Percentiles rank a stretch among this genome's conserved stretches.
Conservation (phyloP, 805 yeast species). For the Ogataea naganishii region DNA sequence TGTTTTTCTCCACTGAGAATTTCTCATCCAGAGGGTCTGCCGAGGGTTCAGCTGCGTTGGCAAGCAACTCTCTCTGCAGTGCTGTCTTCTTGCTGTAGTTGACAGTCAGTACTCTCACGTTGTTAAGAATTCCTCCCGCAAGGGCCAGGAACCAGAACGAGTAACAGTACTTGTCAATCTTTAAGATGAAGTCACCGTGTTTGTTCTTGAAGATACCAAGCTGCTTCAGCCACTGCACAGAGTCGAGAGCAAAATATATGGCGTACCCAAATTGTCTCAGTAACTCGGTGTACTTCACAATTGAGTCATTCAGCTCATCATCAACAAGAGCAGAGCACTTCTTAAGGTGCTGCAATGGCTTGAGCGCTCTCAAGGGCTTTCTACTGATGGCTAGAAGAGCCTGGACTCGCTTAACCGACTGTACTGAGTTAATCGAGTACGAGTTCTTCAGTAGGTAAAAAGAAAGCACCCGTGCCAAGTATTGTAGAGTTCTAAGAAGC, state of each 20-base stretch:
- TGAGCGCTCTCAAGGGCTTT: slow-evolving; percentile 76
- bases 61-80: slow-evolving; percentile 11
- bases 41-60: slow-evolving; percentile 17
- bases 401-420: slow-evolving; percentile 47
- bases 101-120: slow-evolving; percentile 44
- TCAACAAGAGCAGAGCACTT: slow-evolving; percentile 60
- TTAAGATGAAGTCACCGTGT: slow-evolving; percentile 23
- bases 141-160: slow-evolving; percentile 76
- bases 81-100: slow-evolving; percentile 28
- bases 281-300: slow-evolving; percentile 43
- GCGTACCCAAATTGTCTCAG: slow-evolving; percentile 54
- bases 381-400: slow-evolving; percentile 60
- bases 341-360: slow-evolving; percentile 67
- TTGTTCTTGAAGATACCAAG: slow-evolving; percentile 41
- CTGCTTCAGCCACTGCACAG: slow-evolving; percentile 51
- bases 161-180: slow-evolving; percentile 48
- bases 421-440: slow-evolving; percentile 35
- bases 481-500: slow-evolving; percentile 68
- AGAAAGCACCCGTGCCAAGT: slow-evolving; percentile 65
- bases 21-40: slow-evolving; percentile 18
- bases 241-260: slow-evolving; percentile 55
- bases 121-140: slow-evolving; percentile 50
- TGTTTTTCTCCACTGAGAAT: slow-evolving; percentile 20
- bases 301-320: slow-evolving; percentile 60
- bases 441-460: slow-evolving; percentile 53